A percentile compares a stretch with the other conserved stretches of the same genome.
These are phyloP conservation scores for Oryza meyeriana DNA, from an alignment of 176 grass and related monocot genomes.

Conservation along the genomic window DNA sequence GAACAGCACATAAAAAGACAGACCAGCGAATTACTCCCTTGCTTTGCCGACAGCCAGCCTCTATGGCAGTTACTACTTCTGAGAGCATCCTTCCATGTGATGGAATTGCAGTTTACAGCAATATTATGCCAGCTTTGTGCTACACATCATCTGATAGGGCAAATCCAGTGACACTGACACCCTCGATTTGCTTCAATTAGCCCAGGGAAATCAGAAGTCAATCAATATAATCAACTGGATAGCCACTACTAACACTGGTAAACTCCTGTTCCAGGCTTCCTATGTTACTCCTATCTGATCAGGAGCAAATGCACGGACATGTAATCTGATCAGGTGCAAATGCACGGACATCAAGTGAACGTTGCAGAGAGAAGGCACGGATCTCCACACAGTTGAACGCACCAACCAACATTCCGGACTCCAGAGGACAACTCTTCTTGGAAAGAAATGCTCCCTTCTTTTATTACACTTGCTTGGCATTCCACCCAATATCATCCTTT, in stretches of 20 bases:
- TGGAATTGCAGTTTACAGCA: neutral
- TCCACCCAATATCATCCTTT: neutral
- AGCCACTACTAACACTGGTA: too few relatives aligned
- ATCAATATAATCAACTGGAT: neutral
- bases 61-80: neutral
- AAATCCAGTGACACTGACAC: neutral
- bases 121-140: neutral
- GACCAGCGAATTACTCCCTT: neutral
- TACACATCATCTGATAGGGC: neutral
- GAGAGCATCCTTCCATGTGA: neutral
- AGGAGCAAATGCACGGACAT: neutral
- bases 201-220: neutral
- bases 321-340: neutral
- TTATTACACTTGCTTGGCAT: neutral
- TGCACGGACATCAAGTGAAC: neutral
- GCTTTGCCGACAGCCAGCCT: neutral
- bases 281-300: neutral
- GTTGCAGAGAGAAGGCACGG: neutral
- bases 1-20: neutral
- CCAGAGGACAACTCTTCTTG: neutral
- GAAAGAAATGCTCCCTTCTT: neutral
- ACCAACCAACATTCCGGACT: neutral
- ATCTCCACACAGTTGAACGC: neutral
- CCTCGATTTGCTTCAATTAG: neutral
- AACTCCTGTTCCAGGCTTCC: neutral